Evolutionary conservation across 495 filamentous ascomycete species (phyloP), one percentile per base, ranked within the genome.

Genomic region (Neurospora hispaniola): DNA sequence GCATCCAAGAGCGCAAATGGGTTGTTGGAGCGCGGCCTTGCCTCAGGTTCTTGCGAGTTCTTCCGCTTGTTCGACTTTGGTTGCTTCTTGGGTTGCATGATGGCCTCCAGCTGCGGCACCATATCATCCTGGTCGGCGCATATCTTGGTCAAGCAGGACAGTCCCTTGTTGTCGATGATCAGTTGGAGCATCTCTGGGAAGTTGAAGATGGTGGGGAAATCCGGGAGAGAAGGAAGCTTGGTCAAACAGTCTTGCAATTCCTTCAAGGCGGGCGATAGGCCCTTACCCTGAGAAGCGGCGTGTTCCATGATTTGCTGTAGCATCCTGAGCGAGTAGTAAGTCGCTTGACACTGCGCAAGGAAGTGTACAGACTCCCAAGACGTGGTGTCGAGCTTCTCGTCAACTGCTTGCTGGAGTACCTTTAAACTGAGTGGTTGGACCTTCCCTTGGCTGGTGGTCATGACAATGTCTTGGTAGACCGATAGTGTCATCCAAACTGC

Each of bases 321-420:
- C 73, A 93, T 90, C 39, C 91, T 85, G 0, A 94, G 75, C 0
- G 91, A 92, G 75, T 93, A 93, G 8, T 87, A 80, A 5, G 85
- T 85, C 4, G 88, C 88, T 40, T 92, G 88, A 0, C 88, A 78
- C 73, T 92, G 89, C 6, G 90, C 90, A 14, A 84, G 76, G 12
- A 91, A 83, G 69, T 94, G 91, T 27, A 92, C 78, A 35, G 87
- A 84, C 2, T 85, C 84, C 92, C 91, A 93, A 9, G 82, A 81
- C 42, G 73, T 35, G 3, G 75, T 69, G 27, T 80, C 73, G 8
- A 75, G 75, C 39, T 69, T 77, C 8, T 69, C 77, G 66, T 42
- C 42, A 1, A 69, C 76, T n/a, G 71, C 76, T 14, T 77, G 70
- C 2, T 71, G 70, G n/a, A 84, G 73, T 0, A 79, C 3, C 11